phyloP scores from a whole-genome alignment of 2,329 filamentous ascomycete species.

The Penicillium sp. region DNA sequence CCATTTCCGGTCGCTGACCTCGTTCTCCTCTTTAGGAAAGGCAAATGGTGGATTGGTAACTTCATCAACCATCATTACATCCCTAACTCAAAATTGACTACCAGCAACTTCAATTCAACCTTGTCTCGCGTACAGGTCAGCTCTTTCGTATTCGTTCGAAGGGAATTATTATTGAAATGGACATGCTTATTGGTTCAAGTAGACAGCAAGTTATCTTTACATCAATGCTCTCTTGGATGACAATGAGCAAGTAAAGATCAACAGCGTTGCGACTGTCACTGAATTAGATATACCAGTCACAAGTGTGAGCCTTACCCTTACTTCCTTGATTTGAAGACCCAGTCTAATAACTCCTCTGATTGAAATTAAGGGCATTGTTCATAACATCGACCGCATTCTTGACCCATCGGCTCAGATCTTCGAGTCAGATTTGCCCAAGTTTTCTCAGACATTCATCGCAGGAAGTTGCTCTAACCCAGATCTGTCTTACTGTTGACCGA shows the following conservation, averaged over 20 bases:
- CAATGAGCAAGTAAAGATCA: neutral
- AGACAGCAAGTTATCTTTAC: neutral
- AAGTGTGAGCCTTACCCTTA: neutral
- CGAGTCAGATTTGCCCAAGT: neutral
- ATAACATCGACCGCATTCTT: neutral
- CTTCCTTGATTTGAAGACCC: accelerated
- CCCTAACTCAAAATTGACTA: neutral
- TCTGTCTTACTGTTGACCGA: neutral
- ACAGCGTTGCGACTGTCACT: neutral
- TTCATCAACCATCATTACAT: neutral
- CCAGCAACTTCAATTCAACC: neutral
- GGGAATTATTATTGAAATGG: neutral
- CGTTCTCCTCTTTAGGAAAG: neutral
- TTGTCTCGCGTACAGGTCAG: neutral
- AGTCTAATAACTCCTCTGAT: neutral
- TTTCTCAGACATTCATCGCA: neutral
- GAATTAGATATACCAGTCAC: neutral
- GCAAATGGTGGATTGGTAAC: slow-evolving; percentile 2
- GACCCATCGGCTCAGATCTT: neutral
- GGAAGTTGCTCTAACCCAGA: neutral
- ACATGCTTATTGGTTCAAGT: neutral
- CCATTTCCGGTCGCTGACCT: neutral
- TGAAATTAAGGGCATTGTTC: neutral
- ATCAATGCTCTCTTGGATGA: neutral
- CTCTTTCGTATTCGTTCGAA: neutral